Base-by-base conservation (phyloP, 768 basidiomycete genomes). In the Lactarius indigo region DNA sequence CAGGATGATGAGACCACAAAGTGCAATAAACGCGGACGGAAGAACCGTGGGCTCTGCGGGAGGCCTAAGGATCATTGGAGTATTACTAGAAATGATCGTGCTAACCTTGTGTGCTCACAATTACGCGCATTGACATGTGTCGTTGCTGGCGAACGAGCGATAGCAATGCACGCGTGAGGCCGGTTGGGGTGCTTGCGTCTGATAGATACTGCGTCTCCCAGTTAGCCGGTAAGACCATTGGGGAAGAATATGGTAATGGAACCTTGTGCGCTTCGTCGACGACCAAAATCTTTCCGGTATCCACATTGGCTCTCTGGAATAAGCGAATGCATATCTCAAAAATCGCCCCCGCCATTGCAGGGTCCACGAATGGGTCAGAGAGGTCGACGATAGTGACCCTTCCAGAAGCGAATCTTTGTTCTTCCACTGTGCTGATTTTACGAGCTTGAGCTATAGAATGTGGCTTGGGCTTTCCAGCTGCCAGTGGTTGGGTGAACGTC, bases 201-300 rank as follows among this genome's bases (percentile, higher is more conserved):
- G 86, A 84, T 0, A 91, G 79, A 70, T 91, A 90, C 88, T 90
- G 63, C 37, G 68, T n/a, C 15, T n/a, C 50, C n/a, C 31, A 17
- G 17, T 70, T 52, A 61, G 52, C 44, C 28, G 57, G 26, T 4
- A 35, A 61, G 47, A 15, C 47, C n/a, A 23, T 30, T 15, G 12
- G 26, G 17, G 5, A 31, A 69, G 41, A 60, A 9, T 2, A 26
- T 23, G 42, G 3, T 15, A 54, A n/a, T 64, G 76, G 42, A 61
- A 86, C 89, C 73, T 91, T 91, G 69, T 91, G 89, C 0, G 90
- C 89, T 66, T 91, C 90, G 56, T 91, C 89, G 0, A 91, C 85
- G 0, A 91, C 81, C 2, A 89, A 80, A 1, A 89, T 83, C 64
- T 90, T 90, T 6, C 88, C 89, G 0, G 85, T 86, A 4, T 75